Evolutionary conservation across 345 rosid species (phyloP).

Genomic region (Hypericum androsaemum): DNA sequence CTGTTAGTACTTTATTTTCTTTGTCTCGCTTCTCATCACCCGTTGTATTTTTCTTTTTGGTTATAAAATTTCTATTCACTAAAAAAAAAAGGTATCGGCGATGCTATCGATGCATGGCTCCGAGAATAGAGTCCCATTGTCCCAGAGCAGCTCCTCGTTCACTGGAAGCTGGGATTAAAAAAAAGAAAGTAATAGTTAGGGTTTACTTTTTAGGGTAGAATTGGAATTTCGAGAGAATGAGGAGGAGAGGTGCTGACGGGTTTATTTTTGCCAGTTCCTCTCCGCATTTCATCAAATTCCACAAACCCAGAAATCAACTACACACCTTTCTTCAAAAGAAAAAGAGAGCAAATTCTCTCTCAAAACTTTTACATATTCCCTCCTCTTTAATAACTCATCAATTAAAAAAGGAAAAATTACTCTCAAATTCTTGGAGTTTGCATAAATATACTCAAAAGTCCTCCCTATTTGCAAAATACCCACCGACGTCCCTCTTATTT

Average conservation of each 20-base stretch:
- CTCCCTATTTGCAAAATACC: too few relatives aligned
- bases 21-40: too few relatives aligned
- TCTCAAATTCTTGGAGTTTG: too few relatives aligned
- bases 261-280: too few relatives aligned
- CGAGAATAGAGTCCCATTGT: constrained; percentile 82
- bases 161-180: constrained; percentile 46
- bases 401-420: too few relatives aligned
- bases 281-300: constrained; percentile 12
- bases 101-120: constrained; percentile 98
- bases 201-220: not conserved
- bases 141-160: constrained; percentile 91
- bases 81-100: constrained; percentile 88
- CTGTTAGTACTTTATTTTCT: too few relatives aligned
- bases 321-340: not conserved
- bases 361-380: not conserved
- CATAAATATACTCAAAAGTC: too few relatives aligned
- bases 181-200: not conserved
- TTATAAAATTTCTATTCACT: too few relatives aligned
- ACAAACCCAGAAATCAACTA: not conserved
- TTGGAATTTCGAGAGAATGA: not conserved
- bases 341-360: too few relatives aligned
- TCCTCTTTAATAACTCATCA: not conserved
- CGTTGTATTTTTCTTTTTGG: too few relatives aligned
- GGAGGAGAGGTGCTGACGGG: too few relatives aligned
- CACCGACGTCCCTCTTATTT: too few relatives aligned